Percentiles rank a stretch among this genome's conserved stretches.
phyloP scores from a whole-genome alignment of 148 eudicot genomes.

The Euryodendron excelsum region DNA sequence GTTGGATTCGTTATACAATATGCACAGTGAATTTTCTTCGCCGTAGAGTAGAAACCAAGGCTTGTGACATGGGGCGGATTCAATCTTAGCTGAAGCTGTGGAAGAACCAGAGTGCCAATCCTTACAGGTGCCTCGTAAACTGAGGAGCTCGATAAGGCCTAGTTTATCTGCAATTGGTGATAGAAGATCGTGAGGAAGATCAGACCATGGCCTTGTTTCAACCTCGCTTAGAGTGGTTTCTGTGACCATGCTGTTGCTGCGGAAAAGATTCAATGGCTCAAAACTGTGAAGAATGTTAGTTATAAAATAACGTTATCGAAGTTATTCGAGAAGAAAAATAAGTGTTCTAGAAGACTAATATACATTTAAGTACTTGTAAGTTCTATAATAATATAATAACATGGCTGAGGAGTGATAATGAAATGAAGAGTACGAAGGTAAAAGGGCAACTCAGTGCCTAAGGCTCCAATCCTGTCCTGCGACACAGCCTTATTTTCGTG shows the following conservation, averaged over 20 bases:
- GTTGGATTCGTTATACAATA: neutral
- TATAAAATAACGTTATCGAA: neutral
- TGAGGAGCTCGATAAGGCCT: conserved; percentile 24
- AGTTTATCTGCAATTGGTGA: conserved; percentile 8
- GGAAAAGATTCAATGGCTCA: neutral
- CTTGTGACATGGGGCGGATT: neutral
- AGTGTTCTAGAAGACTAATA: no score
- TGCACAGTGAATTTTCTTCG: neutral
- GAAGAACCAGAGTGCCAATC: conserved; percentile 24
- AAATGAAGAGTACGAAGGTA: no score
- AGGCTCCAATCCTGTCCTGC: no score
- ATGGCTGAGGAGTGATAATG: no score
- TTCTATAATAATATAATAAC: no score
- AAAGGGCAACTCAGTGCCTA: no score
- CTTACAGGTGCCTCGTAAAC: conserved; percentile 30
- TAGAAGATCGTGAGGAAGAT: conserved; percentile 29
- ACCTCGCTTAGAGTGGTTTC: no score
- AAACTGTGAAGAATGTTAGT: neutral
- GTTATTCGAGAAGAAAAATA: neutral
- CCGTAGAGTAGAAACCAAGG: conserved; percentile 21
- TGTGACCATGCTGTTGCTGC: neutral
- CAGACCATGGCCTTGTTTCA: conserved; percentile 16
- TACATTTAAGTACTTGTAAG: no score
- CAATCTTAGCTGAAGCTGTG: conserved; percentile 11
- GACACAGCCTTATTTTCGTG: no score